Percentiles rank a stretch among this genome's conserved stretches.
Evolutionary conservation across 1,284 basidiomycete species (phyloP).

Genomic region (Malassezia psittaci): DNA sequence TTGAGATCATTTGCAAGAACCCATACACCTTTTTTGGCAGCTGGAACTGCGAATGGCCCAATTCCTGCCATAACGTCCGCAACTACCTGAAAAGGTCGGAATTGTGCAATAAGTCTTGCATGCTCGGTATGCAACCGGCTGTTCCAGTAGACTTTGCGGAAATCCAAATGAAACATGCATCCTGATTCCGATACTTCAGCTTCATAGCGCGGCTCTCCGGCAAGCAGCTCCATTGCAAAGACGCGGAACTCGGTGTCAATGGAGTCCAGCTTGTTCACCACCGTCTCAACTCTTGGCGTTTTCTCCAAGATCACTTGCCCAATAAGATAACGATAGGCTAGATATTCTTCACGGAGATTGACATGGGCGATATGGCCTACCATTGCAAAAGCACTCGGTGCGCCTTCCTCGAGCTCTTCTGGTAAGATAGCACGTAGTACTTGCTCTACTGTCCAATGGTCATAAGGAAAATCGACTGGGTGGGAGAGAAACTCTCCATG

Average conservation of each 20-base stretch:
- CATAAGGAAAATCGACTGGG: conserved; percentile 14
- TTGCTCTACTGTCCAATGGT: conserved; percentile 18
- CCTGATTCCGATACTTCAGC: conserved; percentile 55
- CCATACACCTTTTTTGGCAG: conserved; percentile 65
- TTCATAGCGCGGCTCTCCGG: conserved; percentile 72
- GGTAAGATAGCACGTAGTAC: conserved; percentile 18
- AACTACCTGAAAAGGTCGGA: conserved; percentile 59
- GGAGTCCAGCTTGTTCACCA: conserved; percentile 86
- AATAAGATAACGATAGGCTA: conserved; percentile 81
- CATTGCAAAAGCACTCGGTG: conserved; percentile 75
- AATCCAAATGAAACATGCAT: conserved; percentile 86
- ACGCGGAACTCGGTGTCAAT: conserved; percentile 82
- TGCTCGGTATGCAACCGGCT: conserved; percentile 87
- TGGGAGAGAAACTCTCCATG: conserved; percentile 5
- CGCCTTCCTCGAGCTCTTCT: conserved; percentile 50
- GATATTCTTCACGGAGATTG: conserved; percentile 78
- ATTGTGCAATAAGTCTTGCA: conserved; percentile 63
- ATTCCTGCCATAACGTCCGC: conserved; percentile 95
- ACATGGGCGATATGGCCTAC: conserved; percentile 84
- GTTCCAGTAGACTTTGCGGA: conserved; percentile 95
- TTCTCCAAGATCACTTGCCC: conserved; percentile 63
- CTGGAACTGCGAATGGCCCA: conserved; percentile 88
- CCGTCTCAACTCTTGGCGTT: conserved; percentile 64
- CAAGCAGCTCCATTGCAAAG: conserved; percentile 93
- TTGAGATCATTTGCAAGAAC: conserved; percentile 92